Conservation (phyloP, 176 grass and related monocot species). For the Bolboschoenus planiculmis region DNA sequence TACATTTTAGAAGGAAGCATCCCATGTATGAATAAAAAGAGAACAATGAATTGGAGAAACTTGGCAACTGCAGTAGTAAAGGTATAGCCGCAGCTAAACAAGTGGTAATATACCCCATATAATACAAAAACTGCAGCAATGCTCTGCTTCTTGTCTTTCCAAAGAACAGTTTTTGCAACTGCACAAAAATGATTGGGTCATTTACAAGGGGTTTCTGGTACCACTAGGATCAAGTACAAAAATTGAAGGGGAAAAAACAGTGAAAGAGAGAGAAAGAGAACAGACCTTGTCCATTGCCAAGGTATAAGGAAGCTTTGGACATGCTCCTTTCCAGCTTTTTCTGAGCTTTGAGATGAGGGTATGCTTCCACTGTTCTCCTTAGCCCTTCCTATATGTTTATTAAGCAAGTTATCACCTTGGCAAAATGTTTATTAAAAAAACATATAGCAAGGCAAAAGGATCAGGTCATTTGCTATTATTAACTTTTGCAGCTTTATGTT, state of each 20-base stretch:
- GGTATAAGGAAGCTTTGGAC: constrained; percentile 77
- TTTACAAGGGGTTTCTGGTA: not conserved
- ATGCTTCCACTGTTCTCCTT: constrained; percentile 73
- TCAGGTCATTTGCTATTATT: not conserved
- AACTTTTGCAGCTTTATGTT: not conserved
- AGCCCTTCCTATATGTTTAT: constrained; percentile 71
- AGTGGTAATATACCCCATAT: constrained; percentile 76
- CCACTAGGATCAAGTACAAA: not conserved
- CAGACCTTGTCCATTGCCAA: constrained; percentile 82
- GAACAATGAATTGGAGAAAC: constrained; percentile 54
- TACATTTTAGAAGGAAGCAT: constrained; percentile 71
- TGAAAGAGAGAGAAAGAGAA: not conserved
- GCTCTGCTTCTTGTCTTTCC: constrained; percentile 84
- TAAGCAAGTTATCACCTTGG: not conserved
- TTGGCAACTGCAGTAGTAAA: constrained; percentile 86
- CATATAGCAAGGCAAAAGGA: not conserved
- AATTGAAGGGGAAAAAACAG: not conserved
- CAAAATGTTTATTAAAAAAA: not conserved
- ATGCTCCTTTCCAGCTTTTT: constrained; percentile 43
- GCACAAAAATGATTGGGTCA: constrained; percentile 21
- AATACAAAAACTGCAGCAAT: constrained; percentile 59
- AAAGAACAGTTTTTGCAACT: constrained; percentile 92
- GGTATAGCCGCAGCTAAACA: constrained; percentile 88
- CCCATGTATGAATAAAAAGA: constrained; percentile 92
- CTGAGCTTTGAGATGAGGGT: constrained; percentile 66